A percentile compares a stretch with the other conserved stretches of the same genome.
Evolutionary conservation across 331 rosid species (phyloP).

Genomic region (Pyrus hybrid): DNA sequence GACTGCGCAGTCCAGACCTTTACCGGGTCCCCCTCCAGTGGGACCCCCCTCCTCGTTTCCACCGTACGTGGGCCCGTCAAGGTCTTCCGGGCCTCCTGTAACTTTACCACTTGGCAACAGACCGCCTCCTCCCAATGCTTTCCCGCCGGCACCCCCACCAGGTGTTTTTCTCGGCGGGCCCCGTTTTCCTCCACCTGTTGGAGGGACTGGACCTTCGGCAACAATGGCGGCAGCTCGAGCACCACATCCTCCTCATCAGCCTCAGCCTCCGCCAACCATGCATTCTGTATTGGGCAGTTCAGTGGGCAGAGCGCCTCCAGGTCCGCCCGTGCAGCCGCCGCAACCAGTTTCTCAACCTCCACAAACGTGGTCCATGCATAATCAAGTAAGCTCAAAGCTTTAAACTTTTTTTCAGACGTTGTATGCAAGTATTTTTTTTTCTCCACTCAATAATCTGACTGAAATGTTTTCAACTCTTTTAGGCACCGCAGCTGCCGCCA

Average conservation of each 20-base stretch:
- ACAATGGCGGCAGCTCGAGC: conserved; percentile 4
- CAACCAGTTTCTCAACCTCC: conserved; percentile 55
- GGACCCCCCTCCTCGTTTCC: conserved; percentile 43
- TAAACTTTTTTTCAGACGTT: not conserved
- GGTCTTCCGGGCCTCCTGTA: conserved; percentile 61
- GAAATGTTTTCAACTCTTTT: conserved; percentile 6
- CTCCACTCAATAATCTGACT: not conserved
- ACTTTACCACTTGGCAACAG: conserved; percentile 43
- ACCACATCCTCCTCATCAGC: conserved; percentile 7
- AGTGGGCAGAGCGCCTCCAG: conserved; percentile 9
- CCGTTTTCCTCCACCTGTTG: conserved; percentile 40
- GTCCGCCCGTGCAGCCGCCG: conserved; percentile 51
- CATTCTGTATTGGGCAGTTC: conserved; percentile 11
- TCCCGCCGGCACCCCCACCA: conserved; percentile 31
- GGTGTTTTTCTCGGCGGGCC: conserved; percentile 41
- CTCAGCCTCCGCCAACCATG: conserved; percentile 24
- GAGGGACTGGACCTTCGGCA: conserved; percentile 41
- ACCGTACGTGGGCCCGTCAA: conserved; percentile 20
- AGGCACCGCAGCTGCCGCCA: conserved; percentile 59
- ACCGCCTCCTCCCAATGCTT: conserved; percentile 45
- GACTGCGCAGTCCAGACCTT: conserved; percentile 47
- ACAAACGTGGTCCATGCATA: conserved; percentile 66
- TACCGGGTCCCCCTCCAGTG: conserved; percentile 8
- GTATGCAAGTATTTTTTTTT: not conserved
- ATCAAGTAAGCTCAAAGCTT: conserved; percentile 37